phyloP scores from a whole-genome alignment of 192 early-diverging fungal species.

The Podila clonocystis region DNA sequence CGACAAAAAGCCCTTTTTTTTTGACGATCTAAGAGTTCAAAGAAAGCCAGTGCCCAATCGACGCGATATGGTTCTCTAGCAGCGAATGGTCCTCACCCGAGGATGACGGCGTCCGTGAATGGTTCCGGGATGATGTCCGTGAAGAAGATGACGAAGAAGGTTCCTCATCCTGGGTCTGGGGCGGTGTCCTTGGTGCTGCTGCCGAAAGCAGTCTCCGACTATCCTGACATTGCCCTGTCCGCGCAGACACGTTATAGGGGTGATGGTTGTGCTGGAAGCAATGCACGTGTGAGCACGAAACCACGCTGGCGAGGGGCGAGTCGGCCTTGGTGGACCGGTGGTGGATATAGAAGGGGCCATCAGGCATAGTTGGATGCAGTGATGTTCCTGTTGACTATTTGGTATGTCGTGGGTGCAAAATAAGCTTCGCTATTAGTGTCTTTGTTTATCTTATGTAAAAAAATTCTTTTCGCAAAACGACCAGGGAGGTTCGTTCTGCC shows the following conservation, averaged over 20 bases:
- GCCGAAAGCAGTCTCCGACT: not conserved
- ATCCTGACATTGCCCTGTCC: slow-evolving; percentile 5
- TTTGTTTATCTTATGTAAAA: not conserved
- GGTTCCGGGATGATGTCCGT: not conserved
- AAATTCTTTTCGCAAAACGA: no score
- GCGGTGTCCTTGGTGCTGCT: not conserved
- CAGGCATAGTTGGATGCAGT: slow-evolving; percentile 25
- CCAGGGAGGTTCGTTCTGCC: no score
- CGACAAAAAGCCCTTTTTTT: not conserved
- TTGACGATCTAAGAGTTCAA: slow-evolving; percentile 2
- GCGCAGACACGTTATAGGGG: not conserved
- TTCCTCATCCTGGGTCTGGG: not conserved
- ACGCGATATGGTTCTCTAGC: slow-evolving; percentile 34
- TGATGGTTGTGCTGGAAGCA: slow-evolving; percentile 27
- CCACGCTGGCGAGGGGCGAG: slow-evolving; percentile 9
- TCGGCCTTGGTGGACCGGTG: slow-evolving; percentile 27
- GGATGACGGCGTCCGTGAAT: not conserved
- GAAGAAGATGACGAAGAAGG: not conserved
- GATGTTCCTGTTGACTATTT: slow-evolving; percentile 6
- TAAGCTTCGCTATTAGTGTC: not conserved
- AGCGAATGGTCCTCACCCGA: slow-evolving; percentile 23
- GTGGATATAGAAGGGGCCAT: slow-evolving; percentile 48
- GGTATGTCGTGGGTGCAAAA: not conserved
- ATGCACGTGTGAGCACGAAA: slow-evolving; percentile 21
- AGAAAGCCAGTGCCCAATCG: slow-evolving; percentile 35